A percentile compares a stretch with the other conserved stretches of the same genome.
phyloP scores from a whole-genome alignment of 495 filamentous ascomycete genomes.

The Podospora bellae-mahoneyi region DNA sequence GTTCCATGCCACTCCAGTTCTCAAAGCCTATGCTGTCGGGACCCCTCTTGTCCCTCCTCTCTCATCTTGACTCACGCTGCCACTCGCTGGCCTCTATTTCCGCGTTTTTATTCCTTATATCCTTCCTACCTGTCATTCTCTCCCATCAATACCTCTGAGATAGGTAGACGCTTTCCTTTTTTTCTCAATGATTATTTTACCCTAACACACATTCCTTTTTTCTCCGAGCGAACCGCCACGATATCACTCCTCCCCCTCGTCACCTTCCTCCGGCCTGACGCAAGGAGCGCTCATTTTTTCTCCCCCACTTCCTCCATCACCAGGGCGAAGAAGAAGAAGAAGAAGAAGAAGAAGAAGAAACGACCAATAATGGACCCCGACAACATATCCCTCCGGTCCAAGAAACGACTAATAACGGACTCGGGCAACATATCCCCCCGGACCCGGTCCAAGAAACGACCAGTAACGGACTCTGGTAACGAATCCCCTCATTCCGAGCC shows the following conservation, averaged over 20 bases:
- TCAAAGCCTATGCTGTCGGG: neutral
- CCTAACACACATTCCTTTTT: neutral
- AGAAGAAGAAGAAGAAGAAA: neutral
- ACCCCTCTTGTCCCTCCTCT: neutral
- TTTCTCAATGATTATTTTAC: neutral
- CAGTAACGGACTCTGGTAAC: neutral
- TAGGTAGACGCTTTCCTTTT: neutral
- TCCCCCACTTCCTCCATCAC: neutral
- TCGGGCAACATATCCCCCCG: conserved; percentile 1
- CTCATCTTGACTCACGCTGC: neutral
- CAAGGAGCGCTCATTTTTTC: neutral
- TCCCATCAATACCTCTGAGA: neutral
- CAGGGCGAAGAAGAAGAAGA: neutral
- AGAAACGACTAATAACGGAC: neutral
- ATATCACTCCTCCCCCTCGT: neutral
- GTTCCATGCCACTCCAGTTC: neutral
- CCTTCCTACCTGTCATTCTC: neutral
- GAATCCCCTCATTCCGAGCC: neutral
- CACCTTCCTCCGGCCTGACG: neutral
- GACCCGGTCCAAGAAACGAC: no score
- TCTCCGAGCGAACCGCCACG: neutral
- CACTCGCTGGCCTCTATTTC: neutral
- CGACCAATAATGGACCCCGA: neutral
- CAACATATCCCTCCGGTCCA: neutral
- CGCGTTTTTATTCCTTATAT: neutral